Conservation (phyloP, 768 basidiomycete genomes). For the Clavulina sp. region DNA sequence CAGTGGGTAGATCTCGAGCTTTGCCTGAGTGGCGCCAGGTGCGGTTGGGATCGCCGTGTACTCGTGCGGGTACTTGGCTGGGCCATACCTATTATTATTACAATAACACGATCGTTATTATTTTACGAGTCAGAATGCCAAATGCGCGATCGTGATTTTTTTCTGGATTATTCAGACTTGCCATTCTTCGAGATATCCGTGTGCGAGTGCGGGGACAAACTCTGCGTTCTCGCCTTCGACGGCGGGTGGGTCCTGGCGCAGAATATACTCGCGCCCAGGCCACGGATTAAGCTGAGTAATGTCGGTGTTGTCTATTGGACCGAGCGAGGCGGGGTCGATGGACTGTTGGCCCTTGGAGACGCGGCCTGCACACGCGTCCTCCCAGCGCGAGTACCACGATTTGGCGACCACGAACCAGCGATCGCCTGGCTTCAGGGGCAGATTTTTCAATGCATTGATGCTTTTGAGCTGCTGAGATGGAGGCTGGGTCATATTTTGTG, state of each 20-base stretch:
- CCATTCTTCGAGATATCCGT: slow-evolving; percentile 55
- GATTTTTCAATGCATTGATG: slow-evolving; percentile 30
- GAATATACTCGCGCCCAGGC: slow-evolving; percentile 27
- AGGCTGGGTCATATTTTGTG: slow-evolving; percentile 15
- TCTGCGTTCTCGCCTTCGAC: slow-evolving; percentile 36
- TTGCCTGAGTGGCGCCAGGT: no score
- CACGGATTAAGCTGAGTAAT: no score
- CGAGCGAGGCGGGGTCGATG: slow-evolving; percentile 26
- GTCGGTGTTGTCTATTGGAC: slow-evolving; percentile 56
- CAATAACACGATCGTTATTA: neutral
- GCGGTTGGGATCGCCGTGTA: no score
- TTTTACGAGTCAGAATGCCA: neutral
- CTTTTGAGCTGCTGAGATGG: slow-evolving; percentile 32
- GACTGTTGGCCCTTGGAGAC: slow-evolving; percentile 31
- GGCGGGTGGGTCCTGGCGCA: slow-evolving; percentile 35
- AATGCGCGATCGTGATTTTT: neutral
- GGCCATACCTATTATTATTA: neutral
- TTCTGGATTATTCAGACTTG: slow-evolving; percentile 22
- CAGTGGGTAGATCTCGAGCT: no score
- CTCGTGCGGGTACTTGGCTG: no score
- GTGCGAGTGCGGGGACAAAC: slow-evolving; percentile 54
- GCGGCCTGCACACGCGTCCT: slow-evolving; percentile 47
- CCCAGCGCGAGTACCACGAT: slow-evolving; percentile 61
- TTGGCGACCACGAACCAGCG: slow-evolving; percentile 63
- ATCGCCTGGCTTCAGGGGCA: slow-evolving; percentile 43